Base-by-base conservation (phyloP, 164 flowering plant species). In the Annona cherimola region DNA sequence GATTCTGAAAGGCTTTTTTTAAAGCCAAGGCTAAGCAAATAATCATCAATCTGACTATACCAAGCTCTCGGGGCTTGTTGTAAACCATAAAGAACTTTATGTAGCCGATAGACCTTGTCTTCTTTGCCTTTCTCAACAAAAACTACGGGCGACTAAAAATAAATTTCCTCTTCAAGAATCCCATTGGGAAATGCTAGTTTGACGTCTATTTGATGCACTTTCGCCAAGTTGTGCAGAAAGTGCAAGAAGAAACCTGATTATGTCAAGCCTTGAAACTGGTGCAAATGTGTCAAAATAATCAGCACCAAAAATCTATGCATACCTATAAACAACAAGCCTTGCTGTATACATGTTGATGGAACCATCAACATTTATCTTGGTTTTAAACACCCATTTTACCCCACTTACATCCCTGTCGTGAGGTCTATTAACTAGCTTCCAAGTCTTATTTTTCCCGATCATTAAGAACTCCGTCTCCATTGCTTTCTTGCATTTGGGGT, bases 51-150 rank as follows among this genome's bases (percentile, higher is more conserved):
- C 5, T 35, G 45, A 35, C 62, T 69, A 19, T 50, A 69, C 71
- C 62, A 69, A 39, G 63, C 43, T 62, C 35, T 3, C n/a, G 64
- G n/a, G 14, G 35, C 68, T 11, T 18, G 19, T 19, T 69, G 57
- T 18, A 59, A 35, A 43, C 72, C 63, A 5, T 69, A 69, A 35
- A 59, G 3, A 12, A 18, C 20, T 41, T 59, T 69, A 43, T 57
- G 57, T 40, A 69, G 44, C 20, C 4, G 8, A 40, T 41, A 69
- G 3, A 57, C 71, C 8, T 69, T 57, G 2, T 57, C 50, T 59
- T 69, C 71, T 41, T 69, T 59, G 55, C 64, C 71, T 41, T 69
- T 12, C 12, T 19, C 26, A 3, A 54, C 62, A 69, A 57, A 69
- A 4, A 63, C 35, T 8, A 12, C 3, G 12, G 45, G 45, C 59